Percentiles rank a stretch among this genome's conserved stretches.
Evolutionary conservation across 345 rosid genomes (phyloP).

Genomic region (Corchorus olitorius): DNA sequence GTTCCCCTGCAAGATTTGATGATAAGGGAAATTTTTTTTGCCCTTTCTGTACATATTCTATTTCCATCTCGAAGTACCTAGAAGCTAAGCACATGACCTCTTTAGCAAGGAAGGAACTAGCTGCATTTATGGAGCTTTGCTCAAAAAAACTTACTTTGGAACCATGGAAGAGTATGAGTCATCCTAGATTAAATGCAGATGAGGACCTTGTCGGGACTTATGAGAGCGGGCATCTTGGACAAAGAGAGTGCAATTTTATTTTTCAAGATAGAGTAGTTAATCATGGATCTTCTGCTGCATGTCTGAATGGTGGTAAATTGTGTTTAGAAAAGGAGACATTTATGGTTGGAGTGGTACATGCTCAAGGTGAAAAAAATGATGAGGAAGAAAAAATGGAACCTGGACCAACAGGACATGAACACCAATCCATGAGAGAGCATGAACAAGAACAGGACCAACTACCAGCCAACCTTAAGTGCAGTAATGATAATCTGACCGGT

Average conservation of each 20-base stretch:
- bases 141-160: slow-evolving; percentile 20
- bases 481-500: slow-evolving; percentile 19
- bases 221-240: slow-evolving; percentile 23
- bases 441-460: slow-evolving; percentile 29
- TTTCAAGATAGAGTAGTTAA: slow-evolving; percentile 18
- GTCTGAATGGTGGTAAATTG: slow-evolving; percentile 10
- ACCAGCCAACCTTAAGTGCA: not conserved
- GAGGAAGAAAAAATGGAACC: slow-evolving; percentile 18
- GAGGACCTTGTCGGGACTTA: slow-evolving; percentile 9
- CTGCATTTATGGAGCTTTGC: slow-evolving; percentile 33
- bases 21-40: slow-evolving; percentile 45
- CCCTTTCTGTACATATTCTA: slow-evolving; percentile 58
- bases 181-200: slow-evolving; percentile 25
- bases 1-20: slow-evolving; percentile 38
- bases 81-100: slow-evolving; percentile 43
- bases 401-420: not conserved
- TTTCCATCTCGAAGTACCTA: slow-evolving; percentile 43
- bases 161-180: slow-evolving; percentile 9
- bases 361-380: slow-evolving; percentile 13
- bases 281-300: not conserved
- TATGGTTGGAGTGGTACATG: not conserved
- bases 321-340: slow-evolving; percentile 12
- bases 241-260: slow-evolving; percentile 12
- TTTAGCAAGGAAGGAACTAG: slow-evolving; percentile 42
- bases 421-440: slow-evolving; percentile 12